These are phyloP conservation scores for Ehretia macrophylla DNA, from an alignment of 257 asterid species.

Conservation along the genomic window DNA sequence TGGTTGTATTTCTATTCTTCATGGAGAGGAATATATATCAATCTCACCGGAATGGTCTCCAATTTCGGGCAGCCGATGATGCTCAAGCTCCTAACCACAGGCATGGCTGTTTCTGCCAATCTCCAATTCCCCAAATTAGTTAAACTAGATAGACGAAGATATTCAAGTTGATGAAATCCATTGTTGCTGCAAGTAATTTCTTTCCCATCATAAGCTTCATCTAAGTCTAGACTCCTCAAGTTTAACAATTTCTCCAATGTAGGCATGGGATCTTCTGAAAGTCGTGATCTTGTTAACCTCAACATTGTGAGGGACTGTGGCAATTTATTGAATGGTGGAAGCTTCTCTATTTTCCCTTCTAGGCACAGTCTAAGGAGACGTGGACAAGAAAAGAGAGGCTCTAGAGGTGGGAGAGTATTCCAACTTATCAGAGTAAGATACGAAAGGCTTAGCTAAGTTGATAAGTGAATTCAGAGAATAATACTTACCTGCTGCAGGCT, in stretches of 20 bases:
- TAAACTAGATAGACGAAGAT: neutral
- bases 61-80: neutral
- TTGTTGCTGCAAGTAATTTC: neutral
- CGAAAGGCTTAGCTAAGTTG: slow-evolving; percentile 3
- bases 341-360: neutral
- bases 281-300: neutral
- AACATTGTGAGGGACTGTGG: neutral
- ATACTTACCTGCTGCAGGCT: neutral
- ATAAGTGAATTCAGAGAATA: slow-evolving; percentile 1
- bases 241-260: slow-evolving; percentile 4
- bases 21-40: neutral
- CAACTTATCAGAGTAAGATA: neutral
- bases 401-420: neutral
- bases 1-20: too few species aligned
- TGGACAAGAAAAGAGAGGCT: slow-evolving; percentile 5
- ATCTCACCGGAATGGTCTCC: slow-evolving; percentile 2
- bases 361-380: slow-evolving; percentile 4
- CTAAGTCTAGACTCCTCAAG: slow-evolving; percentile 2
- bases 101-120: neutral
- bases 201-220: slow-evolving; percentile 1
- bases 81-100: slow-evolving; percentile 1
- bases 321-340: neutral
- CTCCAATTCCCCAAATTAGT: neutral
- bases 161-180: slow-evolving; percentile 5
- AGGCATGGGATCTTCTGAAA: slow-evolving; percentile 12